Evolutionary conservation across 1,139 yeast genomes (phyloP), one percentile per base, ranked within the genome.

Genomic region (Saccharomyces hybrid): DNA sequence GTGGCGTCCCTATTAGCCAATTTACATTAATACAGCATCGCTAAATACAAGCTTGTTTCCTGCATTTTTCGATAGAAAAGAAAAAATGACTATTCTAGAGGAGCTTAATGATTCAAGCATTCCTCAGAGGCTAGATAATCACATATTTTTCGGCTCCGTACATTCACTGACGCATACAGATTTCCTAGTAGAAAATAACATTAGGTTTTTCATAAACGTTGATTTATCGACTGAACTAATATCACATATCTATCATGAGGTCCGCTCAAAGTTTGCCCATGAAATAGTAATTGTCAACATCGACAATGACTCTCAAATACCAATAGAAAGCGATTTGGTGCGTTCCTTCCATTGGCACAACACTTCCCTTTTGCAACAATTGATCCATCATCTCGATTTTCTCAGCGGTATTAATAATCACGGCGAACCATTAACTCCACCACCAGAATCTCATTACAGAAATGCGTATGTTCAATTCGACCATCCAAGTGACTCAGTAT

Each of bases 81-180:
- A 52, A 53, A 55, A 34, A 64, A 65, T 57, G 64, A 61, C 29
- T 64, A 62, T 55, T 61, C 56, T 51, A 65, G 62, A 52, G 61
- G 61, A 1, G 50, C 25, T 38, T 16, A 16, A 38, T 38, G 25
- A 66, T 50, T 70, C 67, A 13, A 59, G 56, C 49, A 63, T 67
- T 47, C 71, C 72, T 11, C 72, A 69, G 53, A 64, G 63, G 49
- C 51, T 72, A 31, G 63, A 69, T 26, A 61, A 62, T 31, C 66
- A 65, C 50, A 61, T 71, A 1, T 71, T 71, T 64, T 59, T 71
- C 42, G 74, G 75, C 3, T 72, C 74, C 3, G 53, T 71, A 41
- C 67, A 70, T 57, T 60, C 72, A 0, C 60, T 71, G 8, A 68
- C 71, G 0, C 71, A 70, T 56, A 56, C 58, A 16, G 64, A 64